Base-by-base conservation (phyloP, 139 green algal genomes). In the Tetradesmus obliquus region DNA sequence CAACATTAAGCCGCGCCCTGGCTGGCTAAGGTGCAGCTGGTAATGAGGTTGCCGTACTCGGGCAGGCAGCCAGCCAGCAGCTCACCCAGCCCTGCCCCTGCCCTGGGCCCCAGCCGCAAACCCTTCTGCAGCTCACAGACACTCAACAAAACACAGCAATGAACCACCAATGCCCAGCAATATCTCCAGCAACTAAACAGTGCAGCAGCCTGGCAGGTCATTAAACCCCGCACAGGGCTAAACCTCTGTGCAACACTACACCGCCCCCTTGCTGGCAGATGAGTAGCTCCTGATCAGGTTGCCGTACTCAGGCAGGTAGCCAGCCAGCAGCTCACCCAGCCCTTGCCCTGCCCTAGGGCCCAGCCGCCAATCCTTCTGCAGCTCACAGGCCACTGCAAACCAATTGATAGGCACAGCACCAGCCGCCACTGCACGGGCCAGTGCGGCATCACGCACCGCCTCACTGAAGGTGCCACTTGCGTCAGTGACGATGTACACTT, bases 351-450 rank as follows among this genome's bases (percentile, higher is more conserved):
- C 54, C 20, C 22, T 72, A 10, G 87, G 87, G 5, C 6, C 6
- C 71, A 62, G 53, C 24, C 88, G 57, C 88, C 88, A 91, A n/a
- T 91, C 88, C 76, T 84, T 86, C 79, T 91, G 88, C 55, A 91
- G 88, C 57, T 91, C 88, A 62, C 88, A 91, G 2, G 88, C 88
- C 88, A 91, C 88, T 55, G 88, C 88, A 87, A 91, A 91, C 88
- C 88, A 91, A 55, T 91, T 91, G 79, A 91, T 91, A 1, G 81
- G 24, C 0, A 88, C 24, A 2, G 88, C 88, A 66, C 88, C 88
- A 22, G 88, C 88, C 17, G 51, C 15, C 19, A 45, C 7, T 7
- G 79, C 88, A n/a, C 88, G 88, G 17, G 54, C 53, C 17, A 91
- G 24, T 1, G 88, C 88, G 17, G 88, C 88, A 55, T 87, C 57